Evolutionary conservation across 1,139 yeast species (phyloP).

Genomic region (Yamadazyma aaseri): DNA sequence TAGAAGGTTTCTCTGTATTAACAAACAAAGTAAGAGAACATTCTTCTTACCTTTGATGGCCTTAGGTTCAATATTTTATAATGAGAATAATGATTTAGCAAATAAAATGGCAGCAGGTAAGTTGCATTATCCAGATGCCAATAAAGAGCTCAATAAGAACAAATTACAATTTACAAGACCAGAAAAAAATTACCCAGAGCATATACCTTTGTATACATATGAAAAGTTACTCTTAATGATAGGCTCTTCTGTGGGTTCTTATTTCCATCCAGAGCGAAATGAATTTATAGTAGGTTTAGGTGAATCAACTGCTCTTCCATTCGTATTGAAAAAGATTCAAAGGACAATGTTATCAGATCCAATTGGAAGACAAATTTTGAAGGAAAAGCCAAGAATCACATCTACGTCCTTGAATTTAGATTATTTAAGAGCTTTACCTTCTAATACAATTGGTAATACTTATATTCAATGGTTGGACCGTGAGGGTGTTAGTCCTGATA

Average conservation of each 20-base stretch:
- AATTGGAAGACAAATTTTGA: slow-evolving; percentile 72
- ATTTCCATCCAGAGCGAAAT: slow-evolving; percentile 75
- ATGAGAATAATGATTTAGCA: slow-evolving; percentile 53
- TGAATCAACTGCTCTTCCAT: slow-evolving; percentile 81
- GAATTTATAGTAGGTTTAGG: slow-evolving; percentile 92
- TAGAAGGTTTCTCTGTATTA: not conserved
- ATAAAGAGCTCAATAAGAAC: slow-evolving; percentile 29
- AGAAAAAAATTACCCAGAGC: slow-evolving; percentile 67
- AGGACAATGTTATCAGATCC: slow-evolving; percentile 72
- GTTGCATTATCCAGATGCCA: slow-evolving; percentile 42
- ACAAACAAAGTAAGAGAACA: slow-evolving; percentile 4
- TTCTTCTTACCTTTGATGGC: slow-evolving; percentile 16
- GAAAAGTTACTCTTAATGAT: slow-evolving; percentile 67
- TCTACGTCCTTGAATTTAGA: slow-evolving; percentile 66
- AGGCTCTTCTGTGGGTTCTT: slow-evolving; percentile 83
- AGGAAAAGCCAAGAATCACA: slow-evolving; percentile 82
- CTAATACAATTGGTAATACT: slow-evolving; percentile 73
- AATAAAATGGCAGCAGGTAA: slow-evolving; percentile 58
- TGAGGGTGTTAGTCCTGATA: slow-evolving; percentile 93
- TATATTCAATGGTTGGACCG: slow-evolving; percentile 80
- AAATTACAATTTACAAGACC: slow-evolving; percentile 35
- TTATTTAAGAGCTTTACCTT: slow-evolving; percentile 58
- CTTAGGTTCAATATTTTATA: slow-evolving; percentile 35
- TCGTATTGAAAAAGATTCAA: slow-evolving; percentile 61
- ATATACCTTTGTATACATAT: slow-evolving; percentile 65